These are phyloP conservation scores for Chamaecyparis obtusa DNA, from an alignment of 75 land plant species.

Conservation along the genomic window DNA sequence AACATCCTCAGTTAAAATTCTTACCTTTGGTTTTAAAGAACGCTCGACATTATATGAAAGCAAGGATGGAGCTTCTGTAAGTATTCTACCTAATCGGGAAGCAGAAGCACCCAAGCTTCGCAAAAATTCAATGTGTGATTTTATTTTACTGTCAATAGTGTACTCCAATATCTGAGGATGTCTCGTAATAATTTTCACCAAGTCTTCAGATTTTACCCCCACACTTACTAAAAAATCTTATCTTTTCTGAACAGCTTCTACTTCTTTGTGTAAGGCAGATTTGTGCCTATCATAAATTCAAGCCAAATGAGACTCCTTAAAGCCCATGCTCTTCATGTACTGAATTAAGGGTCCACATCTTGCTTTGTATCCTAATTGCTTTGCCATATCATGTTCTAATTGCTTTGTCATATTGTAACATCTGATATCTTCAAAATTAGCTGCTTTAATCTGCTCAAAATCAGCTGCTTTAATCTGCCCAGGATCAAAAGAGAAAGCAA, in stretches of 20 bases:
- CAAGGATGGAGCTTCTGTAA: conserved; percentile 71
- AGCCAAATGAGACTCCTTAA: conserved; percentile 57
- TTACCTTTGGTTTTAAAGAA: conserved; percentile 73
- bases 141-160: conserved; percentile 72
- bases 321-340: conserved; percentile 65
- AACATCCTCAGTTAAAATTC: conserved; percentile 72
- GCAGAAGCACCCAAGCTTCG: conserved; percentile 65
- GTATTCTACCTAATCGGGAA: conserved; percentile 63
- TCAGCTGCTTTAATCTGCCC: conserved; percentile 17
- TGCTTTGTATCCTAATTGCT: conserved; percentile 53
- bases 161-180: conserved; percentile 91
- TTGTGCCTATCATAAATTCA: conserved; percentile 76
- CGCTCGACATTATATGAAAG: conserved; percentile 74
- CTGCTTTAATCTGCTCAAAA: conserved; percentile 18
- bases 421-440: conserved; percentile 20
- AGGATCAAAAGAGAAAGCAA: conserved; percentile 2
- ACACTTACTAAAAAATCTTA: conserved; percentile 55
- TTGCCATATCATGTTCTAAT: conserved; percentile 24
- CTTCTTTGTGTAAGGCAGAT: conserved; percentile 66
- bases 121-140: conserved; percentile 70
- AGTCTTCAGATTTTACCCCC: conserved; percentile 66
- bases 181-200: conserved; percentile 62
- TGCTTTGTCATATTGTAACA: conserved; percentile 35
- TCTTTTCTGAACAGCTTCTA: conserved; percentile 56
- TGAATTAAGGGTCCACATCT: conserved; percentile 72